A percentile compares a stretch with the other conserved stretches of the same genome.
Conservation (phyloP, 495 filamentous ascomycete genomes). For the Daldinia grandis region DNA sequence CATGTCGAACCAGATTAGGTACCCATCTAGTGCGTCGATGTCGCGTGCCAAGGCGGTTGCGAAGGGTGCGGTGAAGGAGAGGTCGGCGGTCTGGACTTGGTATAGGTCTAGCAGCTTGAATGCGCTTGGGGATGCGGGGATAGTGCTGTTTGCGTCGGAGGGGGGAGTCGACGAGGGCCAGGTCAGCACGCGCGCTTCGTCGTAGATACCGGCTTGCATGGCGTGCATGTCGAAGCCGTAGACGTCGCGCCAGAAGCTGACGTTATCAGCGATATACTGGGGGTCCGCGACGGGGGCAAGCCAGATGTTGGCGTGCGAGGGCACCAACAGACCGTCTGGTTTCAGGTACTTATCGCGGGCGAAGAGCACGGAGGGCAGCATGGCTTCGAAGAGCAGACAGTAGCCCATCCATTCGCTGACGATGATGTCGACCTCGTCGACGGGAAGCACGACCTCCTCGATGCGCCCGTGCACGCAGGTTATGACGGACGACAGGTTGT, state of each 20-base stretch:
- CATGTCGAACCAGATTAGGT: slow-evolving; percentile 83
- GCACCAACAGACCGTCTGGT: slow-evolving; percentile 86
- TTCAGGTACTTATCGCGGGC: slow-evolving; percentile 90
- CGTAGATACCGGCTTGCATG: slow-evolving; percentile 83
- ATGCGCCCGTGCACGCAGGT: slow-evolving; percentile 94
- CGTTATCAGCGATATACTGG: slow-evolving; percentile 90
- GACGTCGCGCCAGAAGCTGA: slow-evolving; percentile 96
- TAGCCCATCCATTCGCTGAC: slow-evolving; percentile 99
- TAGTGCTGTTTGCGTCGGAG: slow-evolving; percentile 55
- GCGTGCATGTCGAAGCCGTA: slow-evolving; percentile 97
- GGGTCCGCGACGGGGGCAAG: slow-evolving; percentile 87
- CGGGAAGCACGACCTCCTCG: slow-evolving; percentile 92
- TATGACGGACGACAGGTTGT: slow-evolving; percentile 83
- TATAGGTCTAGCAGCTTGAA: slow-evolving; percentile 83
- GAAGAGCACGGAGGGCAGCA: slow-evolving; percentile 95
- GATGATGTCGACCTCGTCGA: slow-evolving; percentile 94
- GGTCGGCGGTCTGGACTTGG: slow-evolving; percentile 74
- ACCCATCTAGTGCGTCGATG: slow-evolving; percentile 72
- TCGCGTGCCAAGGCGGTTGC: slow-evolving; percentile 54
- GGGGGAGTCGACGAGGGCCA: slow-evolving; percentile 25
- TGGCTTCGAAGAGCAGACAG: slow-evolving; percentile 97
- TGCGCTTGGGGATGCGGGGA: slow-evolving; percentile 78
- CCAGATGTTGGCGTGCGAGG: slow-evolving; percentile 89
- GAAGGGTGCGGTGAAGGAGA: slow-evolving; percentile 79
- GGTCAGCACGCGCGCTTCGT: slow-evolving; percentile 74